A percentile compares a stretch with the other conserved stretches of the same genome.
These are phyloP conservation scores for Fagus crenata DNA, from an alignment of 306 rosid species.

Conservation along the genomic window DNA sequence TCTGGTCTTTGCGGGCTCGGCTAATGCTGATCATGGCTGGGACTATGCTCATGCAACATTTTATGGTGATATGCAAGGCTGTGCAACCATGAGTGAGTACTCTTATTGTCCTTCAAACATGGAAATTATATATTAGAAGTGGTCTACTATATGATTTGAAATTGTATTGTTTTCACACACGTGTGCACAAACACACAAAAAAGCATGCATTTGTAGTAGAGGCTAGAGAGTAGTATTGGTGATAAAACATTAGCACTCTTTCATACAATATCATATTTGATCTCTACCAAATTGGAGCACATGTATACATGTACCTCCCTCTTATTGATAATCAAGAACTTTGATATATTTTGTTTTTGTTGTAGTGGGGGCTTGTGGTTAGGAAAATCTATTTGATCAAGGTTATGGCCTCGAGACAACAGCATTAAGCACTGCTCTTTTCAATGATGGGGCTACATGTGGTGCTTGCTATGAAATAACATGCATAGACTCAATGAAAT, in stretches of 20 bases:
- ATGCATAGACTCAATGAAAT: neutral
- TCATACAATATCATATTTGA: no score
- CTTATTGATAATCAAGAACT: neutral
- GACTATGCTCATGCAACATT: slow-evolving; percentile 2
- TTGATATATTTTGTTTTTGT: neutral
- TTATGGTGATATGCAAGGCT: slow-evolving; percentile 1
- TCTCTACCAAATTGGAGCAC: no score
- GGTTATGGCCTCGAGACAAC: slow-evolving; percentile 20
- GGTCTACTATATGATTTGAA: no score
- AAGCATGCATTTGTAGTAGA: no score
- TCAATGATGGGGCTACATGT: slow-evolving; percentile 13
- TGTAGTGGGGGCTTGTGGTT: slow-evolving; percentile 8
- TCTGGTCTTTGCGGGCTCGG: neutral
- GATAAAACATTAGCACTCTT: no score
- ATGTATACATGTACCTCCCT: no score
- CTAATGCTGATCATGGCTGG: neutral
- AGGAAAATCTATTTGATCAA: slow-evolving; percentile 4
- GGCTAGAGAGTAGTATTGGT: no score
- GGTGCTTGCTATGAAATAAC: slow-evolving; percentile 20
- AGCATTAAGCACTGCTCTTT: slow-evolving; percentile 22
- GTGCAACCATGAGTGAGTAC: neutral
- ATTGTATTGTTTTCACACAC: no score
- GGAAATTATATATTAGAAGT: no score
- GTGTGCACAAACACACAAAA: no score
- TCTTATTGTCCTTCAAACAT: no score